Evolutionary conservation across 352 stramenopile species (phyloP), one percentile per base, ranked within the genome.

Genomic region (Pythium pyrilobum): DNA sequence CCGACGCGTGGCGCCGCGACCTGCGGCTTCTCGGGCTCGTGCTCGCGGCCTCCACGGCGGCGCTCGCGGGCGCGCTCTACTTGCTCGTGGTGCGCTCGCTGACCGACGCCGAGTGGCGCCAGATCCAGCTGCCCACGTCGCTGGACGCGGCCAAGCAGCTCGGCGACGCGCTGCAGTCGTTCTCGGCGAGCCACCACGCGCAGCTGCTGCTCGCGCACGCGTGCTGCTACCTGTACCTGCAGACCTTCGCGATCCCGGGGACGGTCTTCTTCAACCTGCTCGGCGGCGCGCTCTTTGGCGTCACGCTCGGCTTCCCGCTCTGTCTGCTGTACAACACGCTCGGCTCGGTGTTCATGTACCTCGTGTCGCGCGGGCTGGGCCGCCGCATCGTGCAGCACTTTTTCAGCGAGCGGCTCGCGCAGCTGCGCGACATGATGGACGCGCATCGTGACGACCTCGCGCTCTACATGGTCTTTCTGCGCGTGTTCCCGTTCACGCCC

Each of bases 241-340:
- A 92, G 63, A 89, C 72, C 24, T 92, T 88, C 49, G 78, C 78
- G 41, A 92, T 92, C 44, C 81, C 81, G 0, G 81, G 81, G 37
- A 92, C 78, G 0, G 67, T 92, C 25, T 92, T 92, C 50, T 84
- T 92, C 58, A 92, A 92, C 40, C 53, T 92, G 16, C 62, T 92
- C 23, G 77, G 76, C 24, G 81, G 81, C 5, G 81, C 81, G 38
- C 59, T 92, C 36, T 89, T 89, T 45, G 81, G 81, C 34, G 64
- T 92, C 25, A 52, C 64, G n/a, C 40, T 74, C 20, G 81, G 81
- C 15, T 92, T 89, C 52, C 81, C 81, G 20, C 62, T 92, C 5
- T 92, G 81, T 34, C 60, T 92, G 29, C 51, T 63, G n/a, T 92
- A 89, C 72, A 92, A 92, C 57, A 92, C 81, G 13, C 45, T 89